A percentile compares a stretch with the other conserved stretches of the same genome.
phyloP scores from a whole-genome alignment of 1,284 basidiomycete species.

The Papiliotrema laurentii region DNA sequence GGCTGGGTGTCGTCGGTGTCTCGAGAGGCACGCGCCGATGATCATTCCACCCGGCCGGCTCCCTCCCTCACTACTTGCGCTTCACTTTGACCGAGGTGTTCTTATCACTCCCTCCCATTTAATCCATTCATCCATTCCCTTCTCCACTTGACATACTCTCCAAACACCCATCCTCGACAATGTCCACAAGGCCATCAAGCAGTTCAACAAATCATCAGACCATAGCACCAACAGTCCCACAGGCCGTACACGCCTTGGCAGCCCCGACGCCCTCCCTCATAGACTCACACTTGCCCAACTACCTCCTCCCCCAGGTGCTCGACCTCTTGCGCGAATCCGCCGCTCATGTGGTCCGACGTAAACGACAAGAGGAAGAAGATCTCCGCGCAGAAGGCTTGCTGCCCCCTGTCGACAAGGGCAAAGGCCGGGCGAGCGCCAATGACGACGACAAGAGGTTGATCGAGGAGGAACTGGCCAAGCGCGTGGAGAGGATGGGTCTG shows the following conservation, averaged over 20 bases:
- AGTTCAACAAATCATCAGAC: conserved; percentile 27
- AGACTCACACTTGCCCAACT: conserved; percentile 73
- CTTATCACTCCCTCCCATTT: background rate
- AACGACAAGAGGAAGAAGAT: conserved; percentile 39
- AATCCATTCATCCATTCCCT: background rate
- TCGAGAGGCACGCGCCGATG: no score
- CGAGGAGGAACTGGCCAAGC: conserved; percentile 62
- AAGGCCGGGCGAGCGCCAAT: conserved; percentile 17
- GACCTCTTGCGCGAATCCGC: conserved; percentile 66
- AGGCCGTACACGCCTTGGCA: conserved; percentile 41
- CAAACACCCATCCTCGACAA: conserved; percentile 10
- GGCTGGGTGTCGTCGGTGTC: no score
- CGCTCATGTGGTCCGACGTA: conserved; percentile 60
- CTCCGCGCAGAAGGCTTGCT: conserved; percentile 34
- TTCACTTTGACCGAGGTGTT: no score
- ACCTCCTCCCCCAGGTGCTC: conserved; percentile 76
- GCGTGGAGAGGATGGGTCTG: conserved; percentile 76
- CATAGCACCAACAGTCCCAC: conserved; percentile 33
- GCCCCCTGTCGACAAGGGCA: conserved; percentile 51
- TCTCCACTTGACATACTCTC: background rate
- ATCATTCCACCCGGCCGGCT: no score
- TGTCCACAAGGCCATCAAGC: conserved; percentile 37
- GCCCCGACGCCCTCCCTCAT: conserved; percentile 51
- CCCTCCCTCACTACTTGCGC: no score
- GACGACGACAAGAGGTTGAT: conserved; percentile 49